Evolutionary conservation across 2,329 filamentous ascomycete species (phyloP).

Genomic region (Fusarium sp.): DNA sequence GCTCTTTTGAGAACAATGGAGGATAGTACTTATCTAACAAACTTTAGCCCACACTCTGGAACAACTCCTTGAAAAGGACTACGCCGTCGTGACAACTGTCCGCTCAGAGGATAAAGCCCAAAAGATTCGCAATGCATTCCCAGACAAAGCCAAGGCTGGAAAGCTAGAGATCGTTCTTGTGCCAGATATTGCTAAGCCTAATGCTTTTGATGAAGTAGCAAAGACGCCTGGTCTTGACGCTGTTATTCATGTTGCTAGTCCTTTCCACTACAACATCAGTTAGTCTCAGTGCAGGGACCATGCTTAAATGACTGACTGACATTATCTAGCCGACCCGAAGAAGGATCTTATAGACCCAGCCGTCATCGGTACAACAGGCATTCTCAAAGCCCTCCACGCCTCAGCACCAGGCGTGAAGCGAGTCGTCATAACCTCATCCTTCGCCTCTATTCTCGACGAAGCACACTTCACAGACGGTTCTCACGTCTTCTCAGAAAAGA

Average conservation of each 20-base stretch:
- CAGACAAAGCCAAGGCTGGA: constrained; percentile 50
- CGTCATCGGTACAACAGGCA: constrained; percentile 70
- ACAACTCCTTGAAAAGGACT: constrained; percentile 60
- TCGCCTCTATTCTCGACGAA: constrained; percentile 61
- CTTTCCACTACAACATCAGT: constrained; percentile 65
- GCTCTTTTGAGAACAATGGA: not conserved
- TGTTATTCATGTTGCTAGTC: constrained; percentile 70
- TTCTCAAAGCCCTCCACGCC: constrained; percentile 75
- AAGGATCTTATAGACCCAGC: constrained; percentile 68
- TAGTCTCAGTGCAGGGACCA: not conserved
- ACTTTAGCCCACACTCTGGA: constrained; percentile 63
- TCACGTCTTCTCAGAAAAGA: constrained; percentile 56
- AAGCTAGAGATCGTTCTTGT: constrained; percentile 69
- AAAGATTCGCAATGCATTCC: constrained; percentile 60
- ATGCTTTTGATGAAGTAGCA: constrained; percentile 76
- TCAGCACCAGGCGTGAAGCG: constrained; percentile 70
- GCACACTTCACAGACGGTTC: constrained; percentile 49
- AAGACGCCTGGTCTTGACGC: constrained; percentile 61
- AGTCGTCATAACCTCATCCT: constrained; percentile 71
- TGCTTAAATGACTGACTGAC: not conserved
- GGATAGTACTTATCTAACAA: not conserved
- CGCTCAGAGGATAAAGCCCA: constrained; percentile 63
- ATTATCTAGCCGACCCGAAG: constrained; percentile 53
- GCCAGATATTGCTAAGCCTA: constrained; percentile 77
- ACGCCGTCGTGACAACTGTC: constrained; percentile 66